phyloP scores from a whole-genome alignment of 2,329 filamentous ascomycete genomes.

The Aspergillus texensis region DNA sequence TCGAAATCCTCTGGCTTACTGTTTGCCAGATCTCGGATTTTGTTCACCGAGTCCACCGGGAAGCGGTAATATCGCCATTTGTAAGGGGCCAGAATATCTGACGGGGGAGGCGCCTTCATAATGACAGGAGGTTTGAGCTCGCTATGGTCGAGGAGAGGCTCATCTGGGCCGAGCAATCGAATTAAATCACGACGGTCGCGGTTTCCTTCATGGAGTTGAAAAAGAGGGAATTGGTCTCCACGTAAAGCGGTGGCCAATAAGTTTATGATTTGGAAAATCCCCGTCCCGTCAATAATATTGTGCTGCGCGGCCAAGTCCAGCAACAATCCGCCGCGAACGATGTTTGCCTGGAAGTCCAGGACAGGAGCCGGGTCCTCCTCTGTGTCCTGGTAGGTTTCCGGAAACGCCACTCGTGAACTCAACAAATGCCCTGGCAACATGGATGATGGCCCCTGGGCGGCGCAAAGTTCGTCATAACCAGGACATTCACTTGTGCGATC shows the following conservation, averaged over 20 bases:
- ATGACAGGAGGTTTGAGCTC: slow-evolving; percentile 8
- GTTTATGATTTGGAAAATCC: slow-evolving; percentile 22
- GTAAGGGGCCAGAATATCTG: slow-evolving; percentile 6
- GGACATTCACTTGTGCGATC: slow-evolving; percentile 11
- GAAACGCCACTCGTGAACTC: slow-evolving; percentile 30
- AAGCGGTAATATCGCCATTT: slow-evolving; percentile 18
- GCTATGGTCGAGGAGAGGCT: slow-evolving; percentile 19
- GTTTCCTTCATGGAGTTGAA: slow-evolving; percentile 22
- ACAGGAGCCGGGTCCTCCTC: slow-evolving; percentile 20
- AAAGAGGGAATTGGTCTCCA: slow-evolving; percentile 10
- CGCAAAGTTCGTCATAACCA: slow-evolving; percentile 6
- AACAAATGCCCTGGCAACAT: slow-evolving; percentile 36
- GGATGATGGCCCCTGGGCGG: slow-evolving; percentile 25
- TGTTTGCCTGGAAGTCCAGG: slow-evolving; percentile 29
- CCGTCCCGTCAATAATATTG: slow-evolving; percentile 28
- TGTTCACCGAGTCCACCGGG: not conserved
- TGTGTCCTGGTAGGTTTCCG: slow-evolving; percentile 25
- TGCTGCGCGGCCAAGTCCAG: slow-evolving; percentile 28
- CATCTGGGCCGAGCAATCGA: slow-evolving; percentile 11
- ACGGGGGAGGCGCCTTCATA: not conserved
- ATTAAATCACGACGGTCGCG: slow-evolving; percentile 20
- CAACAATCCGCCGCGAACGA: slow-evolving; percentile 27
- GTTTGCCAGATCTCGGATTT: slow-evolving; percentile 10
- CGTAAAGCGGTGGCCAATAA: slow-evolving; percentile 19
- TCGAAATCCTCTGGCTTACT: slow-evolving; percentile 7